These are phyloP conservation scores for Pterulicium gracile DNA, from an alignment of 1,284 basidiomycete species.

Conservation along the genomic window DNA sequence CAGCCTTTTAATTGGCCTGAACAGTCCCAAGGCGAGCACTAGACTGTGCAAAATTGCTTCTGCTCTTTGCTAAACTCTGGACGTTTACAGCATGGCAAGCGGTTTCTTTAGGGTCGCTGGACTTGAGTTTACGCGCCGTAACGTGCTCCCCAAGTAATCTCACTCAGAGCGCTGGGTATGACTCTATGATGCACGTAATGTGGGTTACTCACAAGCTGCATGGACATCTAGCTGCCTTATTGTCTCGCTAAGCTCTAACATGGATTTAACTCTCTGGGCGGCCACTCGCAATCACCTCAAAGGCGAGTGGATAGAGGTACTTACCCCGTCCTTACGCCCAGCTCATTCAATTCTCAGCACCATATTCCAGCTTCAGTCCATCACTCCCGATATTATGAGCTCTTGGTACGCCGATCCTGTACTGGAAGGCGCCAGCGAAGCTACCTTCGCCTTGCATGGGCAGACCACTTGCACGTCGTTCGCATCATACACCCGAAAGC, in stretches of 20 bases:
- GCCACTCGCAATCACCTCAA: constrained; percentile 42
- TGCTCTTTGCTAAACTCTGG: background rate
- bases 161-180: constrained; percentile 9
- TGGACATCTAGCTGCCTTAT: constrained; percentile 34
- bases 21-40: constrained; percentile 24
- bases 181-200: too few species aligned
- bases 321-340: constrained; percentile 10
- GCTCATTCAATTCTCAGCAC: too few species aligned
- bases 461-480: constrained; percentile 32
- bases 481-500: background rate
- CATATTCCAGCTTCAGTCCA: too few species aligned
- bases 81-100: background rate
- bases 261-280: constrained; percentile 46
- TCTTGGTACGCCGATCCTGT: too few species aligned
- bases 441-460: constrained; percentile 21
- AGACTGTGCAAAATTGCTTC: background rate
- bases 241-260: constrained; percentile 43
- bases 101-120: background rate
- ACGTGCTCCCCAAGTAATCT: background rate
- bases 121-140: background rate
- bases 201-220: background rate
- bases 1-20: background rate
- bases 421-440: constrained; percentile 13
- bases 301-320: constrained; percentile 46
- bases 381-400: too few species aligned